phyloP scores from a whole-genome alignment of 1,284 basidiomycete genomes.

The Schizophyllum commune region DNA sequence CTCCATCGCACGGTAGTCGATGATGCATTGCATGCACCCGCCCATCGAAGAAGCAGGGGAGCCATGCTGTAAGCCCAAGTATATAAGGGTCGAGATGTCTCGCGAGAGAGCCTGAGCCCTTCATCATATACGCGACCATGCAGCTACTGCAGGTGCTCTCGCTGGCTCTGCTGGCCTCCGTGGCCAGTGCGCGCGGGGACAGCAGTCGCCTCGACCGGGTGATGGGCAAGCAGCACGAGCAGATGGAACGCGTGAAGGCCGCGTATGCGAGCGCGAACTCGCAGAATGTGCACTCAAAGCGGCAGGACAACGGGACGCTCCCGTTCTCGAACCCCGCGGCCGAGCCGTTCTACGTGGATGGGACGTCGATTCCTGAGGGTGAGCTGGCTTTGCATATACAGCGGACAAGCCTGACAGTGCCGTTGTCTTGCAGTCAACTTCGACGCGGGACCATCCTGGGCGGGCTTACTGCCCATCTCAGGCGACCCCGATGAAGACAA shows the following conservation, averaged over 20 bases:
- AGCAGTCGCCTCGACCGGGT: constrained; percentile 27
- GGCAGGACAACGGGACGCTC: constrained; percentile 37
- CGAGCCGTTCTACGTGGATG: constrained; percentile 56
- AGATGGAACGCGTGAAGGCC: constrained; percentile 32
- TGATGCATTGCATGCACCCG: too few species aligned
- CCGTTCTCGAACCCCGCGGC: constrained; percentile 59
- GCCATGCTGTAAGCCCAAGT: too few species aligned
- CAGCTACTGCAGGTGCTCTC: too few species aligned
- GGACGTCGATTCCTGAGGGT: constrained; percentile 54
- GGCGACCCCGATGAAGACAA: constrained; percentile 47
- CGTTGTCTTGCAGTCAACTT: too few species aligned
- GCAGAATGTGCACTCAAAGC: constrained; percentile 10
- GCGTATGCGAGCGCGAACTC: constrained; percentile 27
- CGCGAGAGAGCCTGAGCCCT: too few species aligned
- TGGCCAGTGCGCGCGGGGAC: too few species aligned
- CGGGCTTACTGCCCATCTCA: constrained; percentile 62
- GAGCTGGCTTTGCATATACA: constrained; percentile 12
- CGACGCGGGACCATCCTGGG: constrained; percentile 65
- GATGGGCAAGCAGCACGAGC: constrained; percentile 41
- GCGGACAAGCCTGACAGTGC: too few species aligned
- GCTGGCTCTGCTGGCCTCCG: too few species aligned
- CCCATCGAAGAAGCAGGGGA: too few species aligned
- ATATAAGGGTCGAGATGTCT: too few species aligned
- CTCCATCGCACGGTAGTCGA: too few species aligned
- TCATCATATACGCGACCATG: too few species aligned